A percentile compares a stretch with the other conserved stretches of the same genome.
These are phyloP conservation scores for Scedosporium minutisporum DNA, from an alignment of 2,329 filamentous ascomycete species.

Conservation along the genomic window DNA sequence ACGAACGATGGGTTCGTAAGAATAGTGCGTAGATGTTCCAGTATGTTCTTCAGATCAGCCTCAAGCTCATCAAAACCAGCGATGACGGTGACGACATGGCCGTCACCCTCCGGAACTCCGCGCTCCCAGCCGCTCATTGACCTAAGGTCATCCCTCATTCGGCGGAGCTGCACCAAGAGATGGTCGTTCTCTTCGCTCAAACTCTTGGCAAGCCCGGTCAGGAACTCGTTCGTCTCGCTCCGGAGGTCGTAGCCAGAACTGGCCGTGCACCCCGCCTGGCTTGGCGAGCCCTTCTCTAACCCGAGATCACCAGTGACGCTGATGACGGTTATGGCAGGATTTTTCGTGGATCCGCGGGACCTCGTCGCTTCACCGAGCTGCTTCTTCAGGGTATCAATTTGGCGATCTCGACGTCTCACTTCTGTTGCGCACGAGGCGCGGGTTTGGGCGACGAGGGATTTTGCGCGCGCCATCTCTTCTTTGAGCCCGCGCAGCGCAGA, in stretches of 20 bases:
- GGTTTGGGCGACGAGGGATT: slow-evolving; percentile 70
- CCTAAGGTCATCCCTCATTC: slow-evolving; percentile 61
- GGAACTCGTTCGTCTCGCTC: slow-evolving; percentile 82
- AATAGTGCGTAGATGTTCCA: slow-evolving; percentile 73
- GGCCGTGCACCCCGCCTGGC: slow-evolving; percentile 12
- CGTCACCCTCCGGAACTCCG: slow-evolving; percentile 19
- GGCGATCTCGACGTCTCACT: slow-evolving; percentile 78
- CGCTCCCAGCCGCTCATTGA: slow-evolving; percentile 52
- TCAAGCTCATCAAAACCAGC: slow-evolving; percentile 56
- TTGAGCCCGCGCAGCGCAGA: slow-evolving; percentile 65
- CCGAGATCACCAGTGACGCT: slow-evolving; percentile 45
- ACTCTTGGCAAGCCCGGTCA: slow-evolving; percentile 73
- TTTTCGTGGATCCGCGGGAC: slow-evolving; percentile 47
- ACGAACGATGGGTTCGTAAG: slow-evolving; percentile 96
- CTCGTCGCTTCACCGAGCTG: slow-evolving; percentile 66
- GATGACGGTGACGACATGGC: slow-evolving; percentile 21
- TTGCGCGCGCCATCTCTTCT: slow-evolving; percentile 73
- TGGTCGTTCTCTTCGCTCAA: slow-evolving; percentile 89
- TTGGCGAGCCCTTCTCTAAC: slow-evolving; percentile 32
- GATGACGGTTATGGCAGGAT: slow-evolving; percentile 46
- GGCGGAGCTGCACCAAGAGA: slow-evolving; percentile 61
- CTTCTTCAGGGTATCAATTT: slow-evolving; percentile 81
- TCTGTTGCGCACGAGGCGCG: slow-evolving; percentile 83
- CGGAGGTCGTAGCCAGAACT: slow-evolving; percentile 57
- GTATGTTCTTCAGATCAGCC: slow-evolving; percentile 62